Evolutionary conservation across 352 stramenopile species (phyloP).

Genomic region (Phytophthora quininea): DNA sequence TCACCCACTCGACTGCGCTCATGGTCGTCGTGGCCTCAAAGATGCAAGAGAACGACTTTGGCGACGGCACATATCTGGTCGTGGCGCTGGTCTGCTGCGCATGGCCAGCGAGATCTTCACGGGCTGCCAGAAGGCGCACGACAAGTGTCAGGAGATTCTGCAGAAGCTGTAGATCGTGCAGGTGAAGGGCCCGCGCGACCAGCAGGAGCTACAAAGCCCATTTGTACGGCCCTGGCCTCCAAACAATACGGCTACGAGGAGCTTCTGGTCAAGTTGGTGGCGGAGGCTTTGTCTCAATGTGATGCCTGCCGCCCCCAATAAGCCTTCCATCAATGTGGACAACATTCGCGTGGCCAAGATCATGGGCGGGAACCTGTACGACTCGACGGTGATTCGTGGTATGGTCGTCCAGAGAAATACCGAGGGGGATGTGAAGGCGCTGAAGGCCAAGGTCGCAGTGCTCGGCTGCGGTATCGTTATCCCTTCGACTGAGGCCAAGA

Average conservation of each 20-base stretch:
- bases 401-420: slow-evolving; percentile 96
- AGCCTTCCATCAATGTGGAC: slow-evolving; percentile 95
- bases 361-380: slow-evolving; percentile 94
- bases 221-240: slow-evolving; percentile 95
- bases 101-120: slow-evolving; percentile 98
- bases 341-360: slow-evolving; percentile 99
- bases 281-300: slow-evolving; percentile 94
- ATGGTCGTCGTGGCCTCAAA: slow-evolving; percentile 98
- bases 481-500: slow-evolving; percentile 97
- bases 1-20: slow-evolving; percentile 98
- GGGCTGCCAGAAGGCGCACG: slow-evolving; percentile 96
- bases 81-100: slow-evolving; percentile 97
- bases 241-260: slow-evolving; percentile 98
- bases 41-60: slow-evolving; percentile 98
- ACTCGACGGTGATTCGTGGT: slow-evolving; percentile 97
- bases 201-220: slow-evolving; percentile 87
- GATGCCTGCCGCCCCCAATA: slow-evolving; percentile 87
- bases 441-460: slow-evolving; percentile 96
- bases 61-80: slow-evolving; percentile 97
- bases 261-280: slow-evolving; percentile 93
- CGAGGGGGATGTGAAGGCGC: slow-evolving; percentile 92
- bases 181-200: slow-evolving; percentile 85
- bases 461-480: slow-evolving; percentile 98
- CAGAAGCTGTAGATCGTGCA: slow-evolving; percentile 82
- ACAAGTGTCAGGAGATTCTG: slow-evolving; percentile 94